Base-by-base conservation (phyloP, 345 rosid genomes). In the Salix suchowensis region DNA sequence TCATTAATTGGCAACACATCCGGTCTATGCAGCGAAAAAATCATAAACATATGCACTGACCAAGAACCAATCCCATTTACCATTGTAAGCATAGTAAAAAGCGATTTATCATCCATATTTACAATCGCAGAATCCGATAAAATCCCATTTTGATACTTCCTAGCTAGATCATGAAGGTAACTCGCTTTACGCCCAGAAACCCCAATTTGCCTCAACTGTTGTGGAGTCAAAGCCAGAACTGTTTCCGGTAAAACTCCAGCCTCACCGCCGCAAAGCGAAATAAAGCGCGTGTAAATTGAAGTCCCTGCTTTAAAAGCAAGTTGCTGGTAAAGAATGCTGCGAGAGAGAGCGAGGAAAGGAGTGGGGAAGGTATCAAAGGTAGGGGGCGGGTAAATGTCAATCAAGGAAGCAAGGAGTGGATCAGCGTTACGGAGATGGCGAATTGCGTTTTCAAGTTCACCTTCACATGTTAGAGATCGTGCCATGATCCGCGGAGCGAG, bases 11-110 rank as follows among this genome's bases (percentile, higher is more conserved):
- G 97, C 77, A 96, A 85, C 70, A 96, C 99, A 77, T 96, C 99
- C 0, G 97, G 99, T 82, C 98, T 89, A 68, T 92, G 99, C 68
- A 96, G 90, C 58, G 99, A 96, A 80, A 91, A 90, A 10, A 96
- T 96, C 99, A 94, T 94, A 73, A 96, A 94, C 97, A 96, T 94
- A 70, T 96, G 97, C 70, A 96, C 99, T 3, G 98, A 96, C 98
- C 99, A 96, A 6, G 99, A 92, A 5, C 99, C 99, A 36, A 96
- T 96, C 64, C 98, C 99, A 68, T 94, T 94, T 44, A 96, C 99
- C 98, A 96, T 96, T 1, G 99, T 96, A 46, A 96, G 87, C 99
- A 96, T 96, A 11, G 97, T 92, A 68, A 92, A 96, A 18, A 96
- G 88, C 50, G 99, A 96, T 68, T 90, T 96, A 77, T 96, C 99